A percentile compares a stretch with the other conserved stretches of the same genome.
Evolutionary conservation across 73 alveolate genomes (phyloP).

Genomic region (Paramecium biaurelia): DNA sequence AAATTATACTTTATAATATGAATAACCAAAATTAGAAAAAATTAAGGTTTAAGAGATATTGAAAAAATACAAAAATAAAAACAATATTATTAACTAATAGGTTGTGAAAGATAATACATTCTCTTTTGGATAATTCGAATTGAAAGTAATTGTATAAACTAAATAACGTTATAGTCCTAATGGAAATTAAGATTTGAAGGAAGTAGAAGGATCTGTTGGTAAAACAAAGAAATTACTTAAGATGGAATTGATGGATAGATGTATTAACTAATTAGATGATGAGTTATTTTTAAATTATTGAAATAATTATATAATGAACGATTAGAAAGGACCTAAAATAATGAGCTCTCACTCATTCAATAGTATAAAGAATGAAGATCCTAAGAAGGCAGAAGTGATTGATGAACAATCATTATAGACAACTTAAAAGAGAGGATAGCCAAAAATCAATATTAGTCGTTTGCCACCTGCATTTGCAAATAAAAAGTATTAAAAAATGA

Average conservation of each 20-base stretch:
- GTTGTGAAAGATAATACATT: too few species aligned
- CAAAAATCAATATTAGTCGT: slow-evolving; percentile 31
- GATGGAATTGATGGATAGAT: neutral
- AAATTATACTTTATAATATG: too few species aligned
- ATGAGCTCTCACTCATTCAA: slow-evolving; percentile 50
- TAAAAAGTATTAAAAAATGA: neutral
- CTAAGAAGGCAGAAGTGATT: neutral
- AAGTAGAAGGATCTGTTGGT: neutral
- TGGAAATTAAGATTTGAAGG: neutral
- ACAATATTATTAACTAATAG: neutral
- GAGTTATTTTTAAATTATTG: neutral
- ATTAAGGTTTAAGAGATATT: too few species aligned
- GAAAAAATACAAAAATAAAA: too few species aligned
- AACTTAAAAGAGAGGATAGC: slow-evolving; percentile 38
- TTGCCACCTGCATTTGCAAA: slow-evolving; percentile 51
- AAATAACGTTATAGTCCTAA: neutral
- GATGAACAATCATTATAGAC: slow-evolving; percentile 24
- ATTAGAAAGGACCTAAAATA: slow-evolving; percentile 27
- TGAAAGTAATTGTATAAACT: neutral
- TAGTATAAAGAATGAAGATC: slow-evolving; percentile 29
- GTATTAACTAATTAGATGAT: neutral
- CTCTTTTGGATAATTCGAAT: too few species aligned
- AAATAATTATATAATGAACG: slow-evolving; percentile 15
- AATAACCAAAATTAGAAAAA: neutral
- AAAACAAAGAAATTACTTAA: neutral